These are phyloP conservation scores for Apiotrichum domesticum DNA, from an alignment of 1,284 basidiomycete species.

Conservation along the genomic window DNA sequence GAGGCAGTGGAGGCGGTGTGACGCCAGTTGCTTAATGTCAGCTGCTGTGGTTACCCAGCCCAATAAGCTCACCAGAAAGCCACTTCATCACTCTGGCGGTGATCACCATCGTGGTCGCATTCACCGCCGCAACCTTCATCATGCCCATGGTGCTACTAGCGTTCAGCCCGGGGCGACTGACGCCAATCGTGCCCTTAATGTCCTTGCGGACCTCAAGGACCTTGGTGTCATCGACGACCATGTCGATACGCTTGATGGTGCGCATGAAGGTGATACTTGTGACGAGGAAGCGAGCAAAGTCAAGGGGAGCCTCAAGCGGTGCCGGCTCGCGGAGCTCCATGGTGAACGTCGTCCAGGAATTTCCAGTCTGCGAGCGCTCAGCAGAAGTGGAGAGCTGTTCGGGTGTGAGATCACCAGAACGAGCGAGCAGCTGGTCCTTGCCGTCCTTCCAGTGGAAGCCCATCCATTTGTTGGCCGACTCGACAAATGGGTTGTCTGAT, in stretches of 20 bases:
- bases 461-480: conserved; percentile 86
- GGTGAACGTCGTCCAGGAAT: conserved; percentile 80
- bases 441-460: conserved; percentile 95
- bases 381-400: conserved; percentile 28
- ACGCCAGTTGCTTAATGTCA: conserved; percentile 55
- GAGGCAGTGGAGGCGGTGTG: conserved; percentile 42
- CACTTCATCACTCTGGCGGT: conserved; percentile 75
- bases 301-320: conserved; percentile 72
- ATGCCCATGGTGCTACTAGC: conserved; percentile 49
- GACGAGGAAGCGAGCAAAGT: conserved; percentile 81
- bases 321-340: conserved; percentile 81
- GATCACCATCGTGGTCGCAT: conserved; percentile 67
- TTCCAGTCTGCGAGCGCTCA: conserved; percentile 34
- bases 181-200: conserved; percentile 53
- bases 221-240: conserved; percentile 71
- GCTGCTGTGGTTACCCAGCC: too few relatives aligned
- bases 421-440: conserved; percentile 74
- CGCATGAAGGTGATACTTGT: conserved; percentile 95
- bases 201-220: conserved; percentile 73
- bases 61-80: conserved; percentile 49
- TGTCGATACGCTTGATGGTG: conserved; percentile 65
- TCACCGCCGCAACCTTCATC: conserved; percentile 64
- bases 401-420: conserved; percentile 62
- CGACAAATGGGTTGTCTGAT: conserved; percentile 84
- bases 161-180: conserved; percentile 53